Base-by-base conservation (phyloP, 371 early-diverging fungal species). In the Actinomortierella ambigua region DNA sequence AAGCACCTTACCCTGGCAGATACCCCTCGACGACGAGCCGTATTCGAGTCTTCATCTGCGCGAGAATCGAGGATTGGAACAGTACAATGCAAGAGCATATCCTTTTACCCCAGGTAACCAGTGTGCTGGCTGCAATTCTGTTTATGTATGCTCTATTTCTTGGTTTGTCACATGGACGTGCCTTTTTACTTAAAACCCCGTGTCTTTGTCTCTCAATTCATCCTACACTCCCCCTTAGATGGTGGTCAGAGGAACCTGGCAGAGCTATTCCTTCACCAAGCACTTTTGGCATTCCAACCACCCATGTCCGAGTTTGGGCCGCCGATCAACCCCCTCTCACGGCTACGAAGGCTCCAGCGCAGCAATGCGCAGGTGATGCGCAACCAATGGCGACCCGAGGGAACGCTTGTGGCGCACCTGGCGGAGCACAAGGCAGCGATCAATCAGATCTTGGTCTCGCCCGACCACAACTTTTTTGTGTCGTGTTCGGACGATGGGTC, bases 401-500 rank as follows among this genome's bases (percentile, higher is more conserved):
- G 90, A 8, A 86, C 78, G 3, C 69, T 95, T 28, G 87, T 95
- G 4, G 93, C 93, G 2, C 90, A 93, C 53, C 81, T 95, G 24
- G 82, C 87, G 2, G 96, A 96, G 59, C 98, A 97, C 75, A 86
- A 85, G 22, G 93, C 85, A 4, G 70, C 92, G 1, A 82, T 96
- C 15, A 93, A 90, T 55, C 86, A 89, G 48, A 65, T 95, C 1
- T 82, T 80, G 2, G 82, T 93, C 3, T 82, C 93, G 4, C 90
- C 89, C 23, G 93, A 94, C 75, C 86, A 91, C 61, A 76, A 80
- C 3, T 86, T 93, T 59, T 95, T 97, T 84, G 95, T 89, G 5
- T 84, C 94, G 0, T 88, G 91, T 54, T 90, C 93, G 2, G 91
- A 92, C 50, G 96, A 96, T 69, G 94, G 93, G 9, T 86, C 93